Base-by-base conservation (phyloP, 768 basidiomycete species). In the Leccinum boreale region DNA sequence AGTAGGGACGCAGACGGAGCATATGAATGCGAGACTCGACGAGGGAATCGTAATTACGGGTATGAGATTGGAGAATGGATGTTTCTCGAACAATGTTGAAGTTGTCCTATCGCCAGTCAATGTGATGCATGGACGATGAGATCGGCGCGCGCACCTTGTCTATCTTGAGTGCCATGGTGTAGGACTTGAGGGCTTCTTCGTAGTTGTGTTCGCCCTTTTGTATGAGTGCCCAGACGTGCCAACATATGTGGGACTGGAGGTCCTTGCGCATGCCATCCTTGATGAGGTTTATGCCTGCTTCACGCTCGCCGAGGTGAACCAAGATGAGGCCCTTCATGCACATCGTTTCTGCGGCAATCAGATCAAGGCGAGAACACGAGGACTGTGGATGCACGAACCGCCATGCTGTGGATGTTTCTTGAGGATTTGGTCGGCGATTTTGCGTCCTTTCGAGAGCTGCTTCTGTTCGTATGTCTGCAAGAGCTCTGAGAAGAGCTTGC, bases 141-240 rank as follows among this genome's bases (percentile, higher is more conserved):
- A 29, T 9, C 44, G 11, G 48, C 15, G 70, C 14, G 58, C 82
- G 64, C 66, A 96, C 95, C 77, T 88, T 89, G 76, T 98, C 97
- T 66, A 90, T 91, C 59, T 83, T 82, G 62, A 95, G 77, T 3
- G 95, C 96, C 76, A 92, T 90, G 2, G 82, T 85, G 73, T 98
- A 98, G 24, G 94, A 94, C 67, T 94, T 91, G 66, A 93, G 79
- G 1, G 97, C 94, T 67, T 95, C 94, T 62, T 92, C 92, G 66
- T 93, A 98, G 68, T 96, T 93, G 74, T 90, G 94, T 71, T 97
- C 91, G 9, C 88, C 89, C 72, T 96, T 93, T 71, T 94, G 90
- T 21, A 97, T 85, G 66, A 99, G 87, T 26, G 94, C 97, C 70
- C 93, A 90, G 62, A 98, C 96, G 74, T 99, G 97, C 95, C 97